phyloP scores from a whole-genome alignment of 768 basidiomycete species.

The Pisolithus microcarpus region DNA sequence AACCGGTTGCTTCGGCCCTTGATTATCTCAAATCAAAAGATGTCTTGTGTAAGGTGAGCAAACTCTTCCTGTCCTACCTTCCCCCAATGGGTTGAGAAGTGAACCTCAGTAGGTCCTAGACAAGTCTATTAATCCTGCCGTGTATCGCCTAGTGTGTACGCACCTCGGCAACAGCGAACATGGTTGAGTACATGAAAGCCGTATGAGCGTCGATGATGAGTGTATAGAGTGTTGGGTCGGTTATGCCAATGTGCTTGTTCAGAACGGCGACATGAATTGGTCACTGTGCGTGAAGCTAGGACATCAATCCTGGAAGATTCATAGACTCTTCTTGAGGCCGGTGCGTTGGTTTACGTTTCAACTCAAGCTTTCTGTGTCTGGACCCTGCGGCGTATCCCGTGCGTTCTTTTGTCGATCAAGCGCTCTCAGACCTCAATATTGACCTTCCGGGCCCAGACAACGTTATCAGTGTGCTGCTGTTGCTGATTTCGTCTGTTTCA shows the following conservation, averaged over 20 bases:
- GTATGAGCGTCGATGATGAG: conserved; percentile 34
- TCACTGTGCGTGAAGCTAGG: conserved; percentile 46
- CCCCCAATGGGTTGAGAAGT: background rate
- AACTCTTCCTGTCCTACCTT: conserved; percentile 7
- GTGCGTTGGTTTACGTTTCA: conserved; percentile 57
- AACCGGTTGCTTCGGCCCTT: conserved; percentile 12
- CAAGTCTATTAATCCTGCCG: conserved; percentile 40
- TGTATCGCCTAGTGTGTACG: conserved; percentile 50
- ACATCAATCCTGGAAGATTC: conserved; percentile 47
- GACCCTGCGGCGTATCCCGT: conserved; percentile 59
- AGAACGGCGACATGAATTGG: conserved; percentile 55
- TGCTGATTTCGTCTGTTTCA: conserved; percentile 43
- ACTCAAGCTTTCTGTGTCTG: conserved; percentile 46
- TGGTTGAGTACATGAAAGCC: conserved; percentile 12
- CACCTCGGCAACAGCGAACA: conserved; percentile 33
- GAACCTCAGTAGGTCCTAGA: conserved; percentile 38
- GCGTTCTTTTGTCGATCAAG: conserved; percentile 14
- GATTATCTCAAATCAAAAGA: conserved; percentile 35
- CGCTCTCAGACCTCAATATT: background rate
- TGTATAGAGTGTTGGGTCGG: conserved; percentile 73
- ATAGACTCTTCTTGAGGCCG: conserved; percentile 46
- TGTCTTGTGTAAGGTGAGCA: conserved; percentile 48
- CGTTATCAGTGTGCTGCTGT: conserved; percentile 43
- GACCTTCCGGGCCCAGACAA: conserved; percentile 30
- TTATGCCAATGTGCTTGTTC: conserved; percentile 55